These are phyloP conservation scores for Tetracladium setigerum DNA, from an alignment of 495 filamentous ascomycete genomes.

Conservation along the genomic window DNA sequence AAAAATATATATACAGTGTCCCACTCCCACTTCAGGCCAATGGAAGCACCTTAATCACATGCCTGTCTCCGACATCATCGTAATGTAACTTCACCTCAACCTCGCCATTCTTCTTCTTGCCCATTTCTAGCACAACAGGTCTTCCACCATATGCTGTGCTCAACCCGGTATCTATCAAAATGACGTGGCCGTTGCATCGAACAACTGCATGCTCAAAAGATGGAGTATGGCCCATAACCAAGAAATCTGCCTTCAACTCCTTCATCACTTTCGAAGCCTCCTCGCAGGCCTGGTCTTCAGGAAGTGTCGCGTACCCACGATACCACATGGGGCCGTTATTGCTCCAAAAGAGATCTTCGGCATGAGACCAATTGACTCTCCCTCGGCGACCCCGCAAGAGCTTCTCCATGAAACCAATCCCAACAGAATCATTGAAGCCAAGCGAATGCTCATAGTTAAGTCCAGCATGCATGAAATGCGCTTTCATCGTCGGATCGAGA, in stretches of 20 bases:
- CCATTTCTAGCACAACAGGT: conserved; percentile 4
- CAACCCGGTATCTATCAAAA: conserved; percentile 4
- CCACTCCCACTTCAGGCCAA: not conserved
- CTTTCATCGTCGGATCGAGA: conserved; percentile 1
- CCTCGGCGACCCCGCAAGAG: not conserved
- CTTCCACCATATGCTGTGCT: conserved; percentile 5
- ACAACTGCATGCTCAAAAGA: conserved; percentile 6
- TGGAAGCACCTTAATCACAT: conserved; percentile 2
- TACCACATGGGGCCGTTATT: conserved; percentile 1
- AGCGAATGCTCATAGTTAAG: conserved; percentile 1
- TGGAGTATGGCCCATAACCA: conserved; percentile 5
- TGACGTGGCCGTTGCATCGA: conserved; percentile 1
- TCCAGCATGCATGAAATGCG: conserved; percentile 7
- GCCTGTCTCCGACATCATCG: conserved; percentile 3
- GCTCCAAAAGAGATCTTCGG: not conserved
- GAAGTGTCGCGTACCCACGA: conserved; percentile 3
- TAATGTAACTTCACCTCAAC: conserved; percentile 4
- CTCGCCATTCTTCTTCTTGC: conserved; percentile 4
- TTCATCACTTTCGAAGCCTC: conserved; percentile 4
- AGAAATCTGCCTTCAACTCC: conserved; percentile 1
- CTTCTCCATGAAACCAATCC: conserved; percentile 3
- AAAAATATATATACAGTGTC: too few relatives aligned
- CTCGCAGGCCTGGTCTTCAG: not conserved
- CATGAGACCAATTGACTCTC: conserved; percentile 1
- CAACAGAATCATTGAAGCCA: not conserved